phyloP scores from a whole-genome alignment of 192 early-diverging fungal species.

The Backusella circina region DNA sequence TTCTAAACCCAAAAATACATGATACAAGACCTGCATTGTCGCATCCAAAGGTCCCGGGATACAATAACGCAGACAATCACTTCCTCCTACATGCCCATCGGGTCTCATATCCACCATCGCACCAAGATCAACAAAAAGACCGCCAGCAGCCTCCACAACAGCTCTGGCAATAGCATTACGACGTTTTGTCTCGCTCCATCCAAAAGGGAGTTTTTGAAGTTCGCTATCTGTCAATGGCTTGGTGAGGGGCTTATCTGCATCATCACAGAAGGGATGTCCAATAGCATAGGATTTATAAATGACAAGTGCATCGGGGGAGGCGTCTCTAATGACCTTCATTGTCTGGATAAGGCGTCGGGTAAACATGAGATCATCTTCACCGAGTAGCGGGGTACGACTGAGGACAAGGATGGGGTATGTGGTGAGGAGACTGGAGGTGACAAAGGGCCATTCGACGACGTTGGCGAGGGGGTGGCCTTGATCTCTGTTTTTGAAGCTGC shows the following conservation, averaged over 20 bases:
- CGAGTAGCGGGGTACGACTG: slow-evolving; percentile 31
- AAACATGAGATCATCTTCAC: slow-evolving; percentile 39
- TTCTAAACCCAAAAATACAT: slow-evolving; percentile 24
- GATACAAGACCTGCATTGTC: slow-evolving; percentile 35
- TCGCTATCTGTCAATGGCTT: slow-evolving; percentile 29
- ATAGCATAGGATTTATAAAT: slow-evolving; percentile 47
- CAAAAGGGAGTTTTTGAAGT: slow-evolving; percentile 32
- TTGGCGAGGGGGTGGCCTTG: slow-evolving; percentile 32
- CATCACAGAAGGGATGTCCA: slow-evolving; percentile 48
- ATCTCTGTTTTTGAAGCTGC: background rate
- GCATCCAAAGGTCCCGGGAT: slow-evolving; percentile 54
- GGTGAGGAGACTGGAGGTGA: slow-evolving; percentile 21
- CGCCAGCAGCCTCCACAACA: slow-evolving; percentile 47
- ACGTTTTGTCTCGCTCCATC: slow-evolving; percentile 35
- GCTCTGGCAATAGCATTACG: slow-evolving; percentile 49
- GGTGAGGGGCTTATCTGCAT: slow-evolving; percentile 32
- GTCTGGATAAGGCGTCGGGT: slow-evolving; percentile 27
- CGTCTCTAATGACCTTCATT: slow-evolving; percentile 32
- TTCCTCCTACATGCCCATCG: slow-evolving; percentile 53
- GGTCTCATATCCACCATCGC: slow-evolving; percentile 38
- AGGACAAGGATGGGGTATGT: slow-evolving; percentile 43
- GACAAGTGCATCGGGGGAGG: slow-evolving; percentile 36
- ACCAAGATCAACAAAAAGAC: slow-evolving; percentile 48
- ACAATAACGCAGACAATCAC: slow-evolving; percentile 53
- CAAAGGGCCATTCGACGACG: slow-evolving; percentile 44